Percentiles rank a stretch among this genome's conserved stretches.
These are phyloP conservation scores for Saprolegnia diclina DNA, from an alignment of 352 stramenopile genomes.

Conservation along the genomic window DNA sequence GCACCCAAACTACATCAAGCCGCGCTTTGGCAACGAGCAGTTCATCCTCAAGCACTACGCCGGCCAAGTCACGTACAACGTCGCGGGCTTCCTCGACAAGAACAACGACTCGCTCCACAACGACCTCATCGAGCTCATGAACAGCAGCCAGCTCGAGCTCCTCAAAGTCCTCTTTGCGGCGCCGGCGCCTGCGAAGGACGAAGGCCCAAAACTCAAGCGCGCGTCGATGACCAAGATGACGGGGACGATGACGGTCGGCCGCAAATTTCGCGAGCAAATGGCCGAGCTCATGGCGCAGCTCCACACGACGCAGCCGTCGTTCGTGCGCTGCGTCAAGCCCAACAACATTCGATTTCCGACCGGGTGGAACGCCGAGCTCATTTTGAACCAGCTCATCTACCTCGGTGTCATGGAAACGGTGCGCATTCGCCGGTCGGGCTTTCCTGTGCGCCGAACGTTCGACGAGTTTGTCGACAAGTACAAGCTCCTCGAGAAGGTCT, in stretches of 20 bases:
- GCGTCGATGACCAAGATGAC: slow-evolving; percentile 86
- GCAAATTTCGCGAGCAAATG: slow-evolving; percentile 89
- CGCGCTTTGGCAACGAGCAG: slow-evolving; percentile 82
- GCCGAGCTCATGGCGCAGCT: slow-evolving; percentile 80
- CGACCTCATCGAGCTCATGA: slow-evolving; percentile 82
- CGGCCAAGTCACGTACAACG: slow-evolving; percentile 94
- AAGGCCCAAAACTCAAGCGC: slow-evolving; percentile 35
- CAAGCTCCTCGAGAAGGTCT: slow-evolving; percentile 62
- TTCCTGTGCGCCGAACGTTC: slow-evolving; percentile 80
- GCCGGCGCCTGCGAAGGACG: slow-evolving; percentile 34
- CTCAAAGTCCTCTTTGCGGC: slow-evolving; percentile 65
- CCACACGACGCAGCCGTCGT: slow-evolving; percentile 74
- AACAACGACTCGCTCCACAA: slow-evolving; percentile 96
- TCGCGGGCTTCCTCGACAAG: slow-evolving; percentile 96
- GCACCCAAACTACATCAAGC: slow-evolving; percentile 79
- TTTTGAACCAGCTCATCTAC: slow-evolving; percentile 86
- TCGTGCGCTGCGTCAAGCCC: slow-evolving; percentile 89
- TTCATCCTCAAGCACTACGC: slow-evolving; percentile 98
- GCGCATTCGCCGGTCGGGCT: slow-evolving; percentile 81
- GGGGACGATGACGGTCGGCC: slow-evolving; percentile 82
- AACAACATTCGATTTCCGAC: slow-evolving; percentile 86
- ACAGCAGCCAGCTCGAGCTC: slow-evolving; percentile 77
- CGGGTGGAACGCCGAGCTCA: slow-evolving; percentile 81
- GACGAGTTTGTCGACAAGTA: slow-evolving; percentile 85
- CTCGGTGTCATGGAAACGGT: slow-evolving; percentile 88